A percentile compares a stretch with the other conserved stretches of the same genome.
Conservation (phyloP, 116 monocot species). For the Phalaenopsis hybrid region DNA sequence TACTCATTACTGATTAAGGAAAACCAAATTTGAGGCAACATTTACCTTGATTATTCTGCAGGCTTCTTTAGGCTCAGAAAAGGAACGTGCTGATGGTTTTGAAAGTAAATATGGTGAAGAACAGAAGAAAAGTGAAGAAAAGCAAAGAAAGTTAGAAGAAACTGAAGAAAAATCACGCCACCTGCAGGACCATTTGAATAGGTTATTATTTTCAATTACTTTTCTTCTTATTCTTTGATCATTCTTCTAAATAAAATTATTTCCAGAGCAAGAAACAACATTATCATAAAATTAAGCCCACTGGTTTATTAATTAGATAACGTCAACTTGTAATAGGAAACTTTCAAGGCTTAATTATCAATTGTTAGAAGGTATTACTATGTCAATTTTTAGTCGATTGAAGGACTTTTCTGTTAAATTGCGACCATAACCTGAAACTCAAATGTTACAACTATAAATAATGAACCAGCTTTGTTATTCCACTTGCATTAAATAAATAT, state of each 20-base stretch:
- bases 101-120: conserved; percentile 59
- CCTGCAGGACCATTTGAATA: conserved; percentile 69
- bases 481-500: not conserved
- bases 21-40: not conserved
- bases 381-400: not conserved
- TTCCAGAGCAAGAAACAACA: not conserved
- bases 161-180: conserved; percentile 55
- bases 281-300: not conserved
- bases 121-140: conserved; percentile 44
- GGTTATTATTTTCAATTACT: conserved; percentile 30
- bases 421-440: not conserved
- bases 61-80: conserved; percentile 65
- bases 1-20: not conserved
- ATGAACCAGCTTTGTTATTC: not conserved
- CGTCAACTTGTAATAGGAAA: not conserved
- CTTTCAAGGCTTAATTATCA: not conserved
- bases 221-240: not conserved
- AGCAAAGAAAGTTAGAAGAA: conserved; percentile 59
- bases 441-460: not conserved
- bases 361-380: not conserved
- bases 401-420: not conserved
- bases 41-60: conserved; percentile 22
- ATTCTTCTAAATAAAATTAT: not conserved
- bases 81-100: conserved; percentile 51
- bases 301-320: not conserved